A percentile compares a stretch with the other conserved stretches of the same genome.
These are phyloP conservation scores for Ceratocystis smalleyi DNA, from an alignment of 2,329 filamentous ascomycete genomes.

Conservation along the genomic window DNA sequence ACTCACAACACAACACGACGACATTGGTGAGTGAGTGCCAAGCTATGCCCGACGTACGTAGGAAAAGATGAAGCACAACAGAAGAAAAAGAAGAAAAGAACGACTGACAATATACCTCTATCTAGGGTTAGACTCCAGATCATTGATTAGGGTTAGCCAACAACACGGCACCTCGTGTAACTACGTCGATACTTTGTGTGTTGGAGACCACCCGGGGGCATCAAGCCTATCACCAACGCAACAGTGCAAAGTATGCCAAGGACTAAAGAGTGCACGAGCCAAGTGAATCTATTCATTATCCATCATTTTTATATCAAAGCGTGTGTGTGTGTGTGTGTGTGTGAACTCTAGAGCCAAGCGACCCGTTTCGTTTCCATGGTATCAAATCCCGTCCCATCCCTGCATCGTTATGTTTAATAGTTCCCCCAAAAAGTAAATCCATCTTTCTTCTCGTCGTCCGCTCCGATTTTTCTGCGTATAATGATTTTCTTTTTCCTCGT, in stretches of 20 bases:
- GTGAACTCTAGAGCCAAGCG: constrained; percentile 15
- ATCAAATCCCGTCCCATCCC: constrained; percentile 11
- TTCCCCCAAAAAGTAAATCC: constrained; percentile 5
- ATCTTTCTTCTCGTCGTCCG: neutral
- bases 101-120: too few species aligned
- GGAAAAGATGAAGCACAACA: too few species aligned
- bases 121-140: too few species aligned
- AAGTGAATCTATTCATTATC: constrained; percentile 16
- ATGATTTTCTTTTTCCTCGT: neutral
- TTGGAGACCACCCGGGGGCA: neutral
- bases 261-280: constrained; percentile 8
- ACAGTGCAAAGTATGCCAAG: neutral
- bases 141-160: too few species aligned
- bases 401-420: neutral
- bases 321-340: neutral
- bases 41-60: too few species aligned
- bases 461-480: neutral
- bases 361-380: constrained; percentile 10
- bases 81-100: too few species aligned
- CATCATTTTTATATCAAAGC: constrained; percentile 14
- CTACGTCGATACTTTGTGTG: neutral
- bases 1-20: neutral
- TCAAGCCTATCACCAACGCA: neutral
- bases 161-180: too few species aligned
- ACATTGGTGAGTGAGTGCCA: neutral